Evolutionary conservation across 352 stramenopile genomes (phyloP), one percentile per base, ranked within the genome.

Genomic region (Thraustochytrium sp.): DNA sequence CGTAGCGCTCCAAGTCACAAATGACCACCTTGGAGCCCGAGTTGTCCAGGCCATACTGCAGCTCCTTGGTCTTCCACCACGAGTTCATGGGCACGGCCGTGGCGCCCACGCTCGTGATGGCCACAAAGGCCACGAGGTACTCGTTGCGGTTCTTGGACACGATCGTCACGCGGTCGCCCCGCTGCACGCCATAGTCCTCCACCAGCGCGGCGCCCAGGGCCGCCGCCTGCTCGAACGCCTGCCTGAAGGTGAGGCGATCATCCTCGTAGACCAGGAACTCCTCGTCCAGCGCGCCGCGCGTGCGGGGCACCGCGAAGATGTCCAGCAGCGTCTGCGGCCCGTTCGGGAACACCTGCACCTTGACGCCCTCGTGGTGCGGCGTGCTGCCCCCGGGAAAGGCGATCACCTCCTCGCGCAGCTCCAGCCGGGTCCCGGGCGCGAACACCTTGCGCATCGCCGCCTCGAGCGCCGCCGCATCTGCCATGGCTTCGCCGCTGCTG

Each of bases 231-330:
- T 85, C 55, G 16, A 46, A 8, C 16, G 38, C 59, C 61, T 84
- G 21, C n/a, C 34, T 16, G 36, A 63, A 84, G 21, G 75, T 84
- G 5, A 23, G 21, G 1, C 75, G 40, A 11, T 84, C 61, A 37
- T 84, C 75, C n/a, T 84, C 55, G 21, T 84, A 78, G 21, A 84
- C 56, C 21, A 84, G 34, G 42, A 84, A 84, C 34, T 83, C 59
- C 21, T 53, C 29, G 68, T 80, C 46, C 21, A 51, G 37, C 21
- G 29, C 29, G 31, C 68, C 68, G 26, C 13, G 4, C n/a, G 16
- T 34, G 5, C 46, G 9, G 37, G 68, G 68, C 23, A 80, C 21
- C 11, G 37, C 63, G 68, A 75, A 80, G 5, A 80, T 11, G 68
- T 80, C 68, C 21, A 34, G 18, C 16, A 80, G 53, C 23, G 46